These are phyloP conservation scores for Termitomyces sp. DNA, from an alignment of 768 basidiomycete species.

Conservation along the genomic window DNA sequence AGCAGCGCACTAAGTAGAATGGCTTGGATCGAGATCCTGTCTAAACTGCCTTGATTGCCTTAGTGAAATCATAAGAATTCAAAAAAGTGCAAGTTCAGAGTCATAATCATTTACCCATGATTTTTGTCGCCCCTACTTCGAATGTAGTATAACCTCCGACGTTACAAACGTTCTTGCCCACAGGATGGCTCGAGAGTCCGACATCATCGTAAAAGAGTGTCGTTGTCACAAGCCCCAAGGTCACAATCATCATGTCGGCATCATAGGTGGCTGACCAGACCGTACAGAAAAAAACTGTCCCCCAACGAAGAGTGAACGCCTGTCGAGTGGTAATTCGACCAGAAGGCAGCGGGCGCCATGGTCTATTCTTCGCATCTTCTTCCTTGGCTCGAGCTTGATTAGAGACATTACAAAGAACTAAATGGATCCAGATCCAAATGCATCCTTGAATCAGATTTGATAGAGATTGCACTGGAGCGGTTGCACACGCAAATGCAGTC, in stretches of 20 bases:
- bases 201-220: constrained; percentile 28
- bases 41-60: neutral
- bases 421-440: constrained; percentile 43
- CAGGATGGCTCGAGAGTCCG: constrained; percentile 19
- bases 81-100: neutral
- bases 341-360: constrained; percentile 35
- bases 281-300: constrained; percentile 23
- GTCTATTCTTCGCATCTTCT: constrained; percentile 43
- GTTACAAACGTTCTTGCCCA: constrained; percentile 28
- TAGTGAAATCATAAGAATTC: neutral
- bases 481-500: constrained; percentile 29
- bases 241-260: constrained; percentile 11
- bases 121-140: constrained; percentile 29
- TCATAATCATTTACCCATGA: constrained; percentile 15
- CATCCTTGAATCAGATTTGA: constrained; percentile 22
- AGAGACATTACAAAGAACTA: constrained; percentile 34
- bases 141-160: constrained; percentile 28
- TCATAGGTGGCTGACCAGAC: constrained; percentile 18
- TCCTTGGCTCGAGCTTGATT: constrained; percentile 32
- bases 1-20: constrained; percentile 19
- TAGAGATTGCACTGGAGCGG: constrained; percentile 25
- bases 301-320: constrained; percentile 28
- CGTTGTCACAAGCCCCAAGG: constrained; percentile 18
- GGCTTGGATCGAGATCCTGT: constrained; percentile 10
- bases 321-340: constrained; percentile 22